Conservation (phyloP, 2,329 filamentous ascomycete species). For the Neofusicoccum parvum region DNA sequence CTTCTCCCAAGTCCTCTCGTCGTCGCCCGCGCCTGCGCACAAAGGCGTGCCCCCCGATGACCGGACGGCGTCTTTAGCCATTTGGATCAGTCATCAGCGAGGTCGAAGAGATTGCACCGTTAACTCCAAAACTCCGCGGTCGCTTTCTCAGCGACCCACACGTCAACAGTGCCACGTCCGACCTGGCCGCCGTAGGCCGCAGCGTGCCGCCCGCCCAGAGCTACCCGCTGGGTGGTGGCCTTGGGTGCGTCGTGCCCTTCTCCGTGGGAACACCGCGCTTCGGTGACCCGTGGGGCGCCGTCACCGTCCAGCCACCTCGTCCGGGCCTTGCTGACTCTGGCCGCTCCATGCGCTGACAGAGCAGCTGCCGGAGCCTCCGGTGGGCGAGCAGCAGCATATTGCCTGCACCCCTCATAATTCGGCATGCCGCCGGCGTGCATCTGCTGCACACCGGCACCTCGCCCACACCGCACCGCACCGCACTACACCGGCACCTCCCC, state of each 20-base stretch:
- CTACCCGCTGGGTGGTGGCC: conserved; percentile 3
- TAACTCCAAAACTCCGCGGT: conserved; percentile 22
- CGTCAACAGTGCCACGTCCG: conserved; percentile 11
- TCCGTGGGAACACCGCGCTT: conserved; percentile 6
- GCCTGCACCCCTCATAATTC: not conserved
- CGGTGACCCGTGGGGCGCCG: conserved; percentile 4
- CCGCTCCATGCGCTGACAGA: conserved; percentile 8
- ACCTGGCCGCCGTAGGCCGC: not conserved
- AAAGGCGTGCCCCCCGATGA: conserved; percentile 11
- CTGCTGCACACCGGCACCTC: not conserved
- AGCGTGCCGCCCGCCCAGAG: not conserved
- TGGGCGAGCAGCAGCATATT: not conserved
- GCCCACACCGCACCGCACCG: not conserved
- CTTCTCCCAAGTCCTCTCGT: not conserved
- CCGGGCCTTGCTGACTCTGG: not conserved
- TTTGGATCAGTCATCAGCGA: conserved; percentile 18
- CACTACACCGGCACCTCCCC: not conserved
- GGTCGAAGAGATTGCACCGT: conserved; percentile 16
- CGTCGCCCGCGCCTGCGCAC: not conserved
- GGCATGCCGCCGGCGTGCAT: conserved; percentile 10
- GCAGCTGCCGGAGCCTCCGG: not conserved
- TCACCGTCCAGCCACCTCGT: conserved; percentile 2
- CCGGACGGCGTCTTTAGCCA: conserved; percentile 13
- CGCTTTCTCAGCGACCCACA: conserved; percentile 11
- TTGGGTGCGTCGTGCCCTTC: not conserved